Evolutionary conservation across 2,329 filamentous ascomycete species (phyloP), one percentile per base, ranked within the genome.

Genomic region (Lecanicillium sp.): DNA sequence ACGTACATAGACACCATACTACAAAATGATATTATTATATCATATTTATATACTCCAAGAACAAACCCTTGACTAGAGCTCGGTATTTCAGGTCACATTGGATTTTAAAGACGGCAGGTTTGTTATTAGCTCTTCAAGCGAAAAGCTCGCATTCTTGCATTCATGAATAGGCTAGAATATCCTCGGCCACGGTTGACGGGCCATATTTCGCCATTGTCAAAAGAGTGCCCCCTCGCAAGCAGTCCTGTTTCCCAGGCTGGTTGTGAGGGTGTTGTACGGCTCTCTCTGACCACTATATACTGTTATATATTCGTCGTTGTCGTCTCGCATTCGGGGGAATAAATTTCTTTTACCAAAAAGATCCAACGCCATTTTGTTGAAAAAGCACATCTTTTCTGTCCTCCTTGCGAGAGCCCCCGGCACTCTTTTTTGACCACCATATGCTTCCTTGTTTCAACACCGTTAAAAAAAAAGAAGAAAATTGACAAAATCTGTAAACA

Each of bases 111-210:
- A n/a, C n/a, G n/a, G n/a, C n/a, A n/a, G n/a, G n/a, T n/a, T n/a
- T n/a, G n/a, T n/a, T n/a, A n/a, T 25, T 7, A 25, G 11, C 22
- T 25, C 11, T 11, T 25, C 22, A 6, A 25, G 6, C 22, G 22
- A 25, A 11, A 25, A 25, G 22, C 11, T 28, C 27, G n/a, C 27
- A 36, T 39, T 41, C 40, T 42, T 43, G 50, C 35, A 43, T 52
- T 46, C 40, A 49, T 49, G 33, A 40, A 46, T 49, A 46, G 52
- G 22, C 22, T 25, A 11, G 50, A 52, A 49, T 53, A 47, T 50
- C 49, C 50, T 43, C 46, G 56, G 55, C 62, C 64, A 52, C 63
- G 64, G 64, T 67, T 67, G 64, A 67, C 62, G 64, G 61, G 61
- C 56, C 53, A 38, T 38, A 32, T 37, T n/a, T 25, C 22, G 22